These are phyloP conservation scores for Ramaria rubella DNA, from an alignment of 768 basidiomycete species.

Conservation along the genomic window DNA sequence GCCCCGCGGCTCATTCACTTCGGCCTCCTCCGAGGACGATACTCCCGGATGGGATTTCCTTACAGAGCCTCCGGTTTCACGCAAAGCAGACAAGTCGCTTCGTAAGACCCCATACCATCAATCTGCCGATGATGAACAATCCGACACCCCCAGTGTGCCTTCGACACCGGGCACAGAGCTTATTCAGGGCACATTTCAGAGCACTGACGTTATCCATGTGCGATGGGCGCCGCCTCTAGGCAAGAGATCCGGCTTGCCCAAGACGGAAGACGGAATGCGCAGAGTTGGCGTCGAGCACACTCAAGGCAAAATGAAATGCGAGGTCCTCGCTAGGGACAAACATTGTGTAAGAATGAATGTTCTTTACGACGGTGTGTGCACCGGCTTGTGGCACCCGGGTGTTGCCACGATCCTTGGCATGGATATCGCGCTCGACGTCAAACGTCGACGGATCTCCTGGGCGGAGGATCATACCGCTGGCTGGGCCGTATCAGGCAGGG, in stretches of 20 bases:
- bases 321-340: constrained; percentile 43
- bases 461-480: constrained; percentile 39
- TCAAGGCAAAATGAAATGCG: constrained; percentile 60
- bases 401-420: constrained; percentile 76
- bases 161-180: constrained; percentile 7
- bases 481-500: constrained; percentile 57
- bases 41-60: constrained; percentile 10
- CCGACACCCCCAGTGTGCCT: neutral
- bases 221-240: constrained; percentile 65
- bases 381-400: constrained; percentile 75
- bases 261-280: constrained; percentile 46
- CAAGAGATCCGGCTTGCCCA: constrained; percentile 38
- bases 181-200: constrained; percentile 21
- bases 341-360: constrained; percentile 55
- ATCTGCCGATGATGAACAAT: constrained; percentile 7
- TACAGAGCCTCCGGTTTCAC: constrained; percentile 8
- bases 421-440: constrained; percentile 64
- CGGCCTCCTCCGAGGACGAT: constrained; percentile 8
- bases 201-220: constrained; percentile 66
- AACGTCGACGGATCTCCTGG: constrained; percentile 67
- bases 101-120: neutral
- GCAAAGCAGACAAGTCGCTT: constrained; percentile 1
- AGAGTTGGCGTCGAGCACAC: constrained; percentile 65
- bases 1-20: neutral
- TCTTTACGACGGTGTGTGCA: constrained; percentile 67